Evolutionary conservation across 208 protist genomes (phyloP).

Genomic region (Willaertia magna): DNA sequence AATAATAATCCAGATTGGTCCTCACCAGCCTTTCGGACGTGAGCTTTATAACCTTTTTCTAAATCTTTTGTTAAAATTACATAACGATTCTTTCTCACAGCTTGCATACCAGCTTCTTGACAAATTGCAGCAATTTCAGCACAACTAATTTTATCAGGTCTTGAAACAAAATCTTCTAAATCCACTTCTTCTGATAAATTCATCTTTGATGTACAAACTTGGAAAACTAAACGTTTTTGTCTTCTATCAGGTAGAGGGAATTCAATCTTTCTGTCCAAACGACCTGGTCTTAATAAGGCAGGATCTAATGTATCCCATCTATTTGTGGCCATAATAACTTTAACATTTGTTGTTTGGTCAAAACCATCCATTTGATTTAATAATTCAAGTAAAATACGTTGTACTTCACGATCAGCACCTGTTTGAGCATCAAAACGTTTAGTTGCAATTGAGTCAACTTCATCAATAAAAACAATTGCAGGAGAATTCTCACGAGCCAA

Average conservation of each 20-base stretch:
- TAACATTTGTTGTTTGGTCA: constrained; percentile 95
- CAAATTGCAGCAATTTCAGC: constrained; percentile 98
- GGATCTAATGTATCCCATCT: constrained; percentile 97
- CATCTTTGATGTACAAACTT: constrained; percentile 29
- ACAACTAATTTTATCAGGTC: constrained; percentile 93
- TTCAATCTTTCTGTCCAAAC: constrained; percentile 92
- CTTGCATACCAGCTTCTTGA: constrained; percentile 96
- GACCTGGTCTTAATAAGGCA: constrained; percentile 92
- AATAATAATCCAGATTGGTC: no score
- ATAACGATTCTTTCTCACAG: constrained; percentile 98
- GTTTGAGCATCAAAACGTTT: constrained; percentile 99
- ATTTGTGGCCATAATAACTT: constrained; percentile 99
- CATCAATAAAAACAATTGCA: constrained; percentile 99
- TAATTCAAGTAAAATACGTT: constrained; percentile 97
- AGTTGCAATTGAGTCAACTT: constrained; percentile 99
- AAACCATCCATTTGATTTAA: constrained; percentile 99
- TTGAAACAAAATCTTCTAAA: constrained; percentile 86
- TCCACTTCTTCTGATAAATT: constrained; percentile 76
- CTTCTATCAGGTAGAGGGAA: constrained; percentile 94
- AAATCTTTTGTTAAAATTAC: constrained; percentile 97
- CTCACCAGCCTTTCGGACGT: constrained; percentile 27
- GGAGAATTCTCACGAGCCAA: constrained; percentile 95
- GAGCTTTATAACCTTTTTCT: constrained; percentile 88
- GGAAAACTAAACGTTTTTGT: constrained; percentile 98
- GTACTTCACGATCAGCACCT: constrained; percentile 96